phyloP scores from a whole-genome alignment of 169 alveolate species.

The Cardiosporidium cionae region DNA sequence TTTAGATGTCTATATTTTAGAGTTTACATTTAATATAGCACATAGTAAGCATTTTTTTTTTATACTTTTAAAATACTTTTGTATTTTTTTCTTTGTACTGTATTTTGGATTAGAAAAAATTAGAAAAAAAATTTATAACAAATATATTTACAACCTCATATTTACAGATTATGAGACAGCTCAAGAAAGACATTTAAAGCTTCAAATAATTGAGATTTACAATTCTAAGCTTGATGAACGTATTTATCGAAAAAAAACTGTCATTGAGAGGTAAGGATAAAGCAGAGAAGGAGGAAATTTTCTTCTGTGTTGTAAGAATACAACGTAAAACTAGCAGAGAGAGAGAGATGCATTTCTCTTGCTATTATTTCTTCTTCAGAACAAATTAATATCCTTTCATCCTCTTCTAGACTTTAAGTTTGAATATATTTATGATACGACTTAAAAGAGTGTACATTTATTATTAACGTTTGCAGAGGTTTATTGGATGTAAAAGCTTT shows the following conservation, averaged over 20 bases:
- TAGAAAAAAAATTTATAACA: neutral
- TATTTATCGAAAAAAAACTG: constrained; percentile 66
- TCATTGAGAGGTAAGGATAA: constrained; percentile 53
- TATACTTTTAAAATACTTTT: neutral
- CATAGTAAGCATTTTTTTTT: neutral
- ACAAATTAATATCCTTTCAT: too few relatives aligned
- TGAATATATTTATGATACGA: too few relatives aligned
- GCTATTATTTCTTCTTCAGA: too few relatives aligned
- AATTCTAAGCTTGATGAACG: constrained; percentile 81
- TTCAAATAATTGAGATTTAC: constrained; percentile 58
- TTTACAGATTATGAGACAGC: constrained; percentile 24
- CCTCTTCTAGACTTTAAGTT: too few relatives aligned
- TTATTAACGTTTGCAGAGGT: constrained; percentile 40
- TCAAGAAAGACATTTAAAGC: constrained; percentile 35
- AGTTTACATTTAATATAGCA: too few relatives aligned
- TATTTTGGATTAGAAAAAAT: neutral
- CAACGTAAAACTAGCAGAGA: too few relatives aligned
- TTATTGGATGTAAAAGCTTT: constrained; percentile 70
- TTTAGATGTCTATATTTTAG: too few relatives aligned
- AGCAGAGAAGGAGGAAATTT: neutral
- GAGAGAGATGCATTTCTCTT: too few relatives aligned
- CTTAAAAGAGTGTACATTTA: too few relatives aligned
- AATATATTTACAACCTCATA: neutral
- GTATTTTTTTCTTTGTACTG: neutral
- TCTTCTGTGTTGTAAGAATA: neutral